Conservation (phyloP, 2,329 filamentous ascomycete species). For the Aspergillus sp. region DNA sequence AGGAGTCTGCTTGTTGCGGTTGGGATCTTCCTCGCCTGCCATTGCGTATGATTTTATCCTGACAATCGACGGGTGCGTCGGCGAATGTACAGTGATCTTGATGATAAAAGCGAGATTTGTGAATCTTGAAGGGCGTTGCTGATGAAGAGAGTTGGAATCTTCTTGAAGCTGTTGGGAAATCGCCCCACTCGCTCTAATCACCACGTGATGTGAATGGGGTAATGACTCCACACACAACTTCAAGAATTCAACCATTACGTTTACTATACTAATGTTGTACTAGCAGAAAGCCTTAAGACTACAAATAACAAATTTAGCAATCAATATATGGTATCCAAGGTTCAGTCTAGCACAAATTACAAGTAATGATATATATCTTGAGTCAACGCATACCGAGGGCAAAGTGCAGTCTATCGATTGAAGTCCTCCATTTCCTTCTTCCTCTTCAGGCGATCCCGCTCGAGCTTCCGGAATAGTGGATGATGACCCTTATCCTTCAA, state of each 20-base stretch:
- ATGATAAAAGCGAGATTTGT: slow-evolving; percentile 5
- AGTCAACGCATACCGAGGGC: not conserved
- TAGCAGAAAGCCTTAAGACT: not conserved
- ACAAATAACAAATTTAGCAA: no score
- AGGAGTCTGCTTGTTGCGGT: slow-evolving; percentile 18
- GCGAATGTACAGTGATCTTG: not conserved
- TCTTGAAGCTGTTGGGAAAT: slow-evolving; percentile 39
- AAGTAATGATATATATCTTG: not conserved
- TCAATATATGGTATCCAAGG: not conserved
- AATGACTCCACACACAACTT: not conserved
- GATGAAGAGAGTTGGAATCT: slow-evolving; percentile 11
- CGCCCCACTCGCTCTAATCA: slow-evolving; percentile 29
- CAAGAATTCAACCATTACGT: not conserved
- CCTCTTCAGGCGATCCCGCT: slow-evolving; percentile 64
- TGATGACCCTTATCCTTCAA: slow-evolving; percentile 67
- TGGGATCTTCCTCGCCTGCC: slow-evolving; percentile 30
- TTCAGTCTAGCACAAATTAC: not conserved
- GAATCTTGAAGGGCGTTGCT: slow-evolving; percentile 11
- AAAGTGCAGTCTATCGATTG: slow-evolving; percentile 19
- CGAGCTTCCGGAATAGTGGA: slow-evolving; percentile 69
- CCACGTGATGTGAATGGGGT: slow-evolving; percentile 35
- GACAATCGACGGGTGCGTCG: not conserved
- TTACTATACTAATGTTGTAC: not conserved
- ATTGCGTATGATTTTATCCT: slow-evolving; percentile 28
- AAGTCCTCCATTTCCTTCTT: slow-evolving; percentile 50